These are phyloP conservation scores for Lasiosphaeris hirsuta DNA, from an alignment of 495 filamentous ascomycete genomes.

Conservation along the genomic window DNA sequence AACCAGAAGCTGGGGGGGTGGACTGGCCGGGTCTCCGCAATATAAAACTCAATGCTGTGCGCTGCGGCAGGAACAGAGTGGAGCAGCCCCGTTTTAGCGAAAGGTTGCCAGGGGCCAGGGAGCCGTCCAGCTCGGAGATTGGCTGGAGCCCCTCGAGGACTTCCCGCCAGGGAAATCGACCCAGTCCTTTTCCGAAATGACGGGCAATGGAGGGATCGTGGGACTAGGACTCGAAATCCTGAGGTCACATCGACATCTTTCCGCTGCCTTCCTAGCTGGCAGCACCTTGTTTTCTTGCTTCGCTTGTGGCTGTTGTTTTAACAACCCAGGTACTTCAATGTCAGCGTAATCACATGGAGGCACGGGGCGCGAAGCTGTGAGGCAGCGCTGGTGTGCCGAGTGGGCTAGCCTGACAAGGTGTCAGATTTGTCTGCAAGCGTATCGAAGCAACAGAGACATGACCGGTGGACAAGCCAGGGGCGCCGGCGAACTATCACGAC, in stretches of 20 bases:
- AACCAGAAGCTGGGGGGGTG: slow-evolving; percentile 8
- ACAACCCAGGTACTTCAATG: too few species aligned
- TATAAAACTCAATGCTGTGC: slow-evolving; percentile 33
- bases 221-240: slow-evolving; percentile 6
- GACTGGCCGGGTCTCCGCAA: slow-evolving; percentile 20
- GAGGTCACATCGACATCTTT: neutral
- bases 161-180: neutral
- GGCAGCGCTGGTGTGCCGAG: too few species aligned
- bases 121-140: neutral
- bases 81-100: slow-evolving; percentile 16
- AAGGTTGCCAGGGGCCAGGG: slow-evolving; percentile 8
- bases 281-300: neutral
- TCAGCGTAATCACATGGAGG: too few species aligned
- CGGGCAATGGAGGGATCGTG: slow-evolving; percentile 8
- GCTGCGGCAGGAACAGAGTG: slow-evolving; percentile 29
- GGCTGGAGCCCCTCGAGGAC: neutral
- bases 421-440: too few species aligned
- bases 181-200: slow-evolving; percentile 8
- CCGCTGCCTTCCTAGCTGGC: neutral
- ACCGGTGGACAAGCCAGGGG: too few species aligned
- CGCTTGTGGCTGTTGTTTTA: too few species aligned
- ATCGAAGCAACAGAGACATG: too few species aligned
- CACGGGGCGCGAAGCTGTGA: too few species aligned
- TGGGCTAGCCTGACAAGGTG: too few species aligned
- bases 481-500: too few species aligned